Evolutionary conservation across 257 asterid genomes (phyloP), one percentile per base, ranked within the genome.

Genomic region (Rauvolfia tetraphylla): DNA sequence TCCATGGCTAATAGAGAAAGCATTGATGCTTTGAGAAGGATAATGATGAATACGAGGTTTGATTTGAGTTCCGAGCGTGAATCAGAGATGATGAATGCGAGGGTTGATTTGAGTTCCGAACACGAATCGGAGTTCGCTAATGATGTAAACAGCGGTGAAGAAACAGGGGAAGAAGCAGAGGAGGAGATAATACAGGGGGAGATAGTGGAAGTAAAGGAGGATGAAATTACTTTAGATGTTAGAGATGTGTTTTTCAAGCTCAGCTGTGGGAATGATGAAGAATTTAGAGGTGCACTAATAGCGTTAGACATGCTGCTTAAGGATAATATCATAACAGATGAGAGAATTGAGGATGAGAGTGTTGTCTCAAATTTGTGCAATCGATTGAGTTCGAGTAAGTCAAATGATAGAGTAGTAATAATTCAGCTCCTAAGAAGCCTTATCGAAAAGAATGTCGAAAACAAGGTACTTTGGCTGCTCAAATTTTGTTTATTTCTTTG

Each of bases 11-110:
- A 85, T 67, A 94, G 82, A 85, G 85, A 78, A 49, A 85, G 73
- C 73, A 84, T 92, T 75, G 96, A 90, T 82, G 84, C 80, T 0
- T 71, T 95, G 83, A 83, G 93, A 39, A 85, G 79, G 82, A 93
- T 87, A 18, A 86, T 92, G 90, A 88, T 92, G 97, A 90, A 85
- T 56, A 78, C 82, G 36, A 86, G 85, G 84, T 84, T 88, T 66
- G 88, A 84, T 15, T 75, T 67, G 34, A 78, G 87, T 25, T 85
- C 87, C 3, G 93, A 85, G 3, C 61, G 46, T 3, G 87, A 82
- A 23, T 84, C 88, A 0, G 68, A 61, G 31, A 61, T 61, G 8
- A 61, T 31, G 11, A 61, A 62, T 18, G 1, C 68, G 1, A 33
- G 68, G 38, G 29, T 31, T 10, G 68, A 61, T 14, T 62, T 62